These are phyloP conservation scores for Lepidopterella palustris DNA, from an alignment of 495 filamentous ascomycete genomes.

Conservation along the genomic window DNA sequence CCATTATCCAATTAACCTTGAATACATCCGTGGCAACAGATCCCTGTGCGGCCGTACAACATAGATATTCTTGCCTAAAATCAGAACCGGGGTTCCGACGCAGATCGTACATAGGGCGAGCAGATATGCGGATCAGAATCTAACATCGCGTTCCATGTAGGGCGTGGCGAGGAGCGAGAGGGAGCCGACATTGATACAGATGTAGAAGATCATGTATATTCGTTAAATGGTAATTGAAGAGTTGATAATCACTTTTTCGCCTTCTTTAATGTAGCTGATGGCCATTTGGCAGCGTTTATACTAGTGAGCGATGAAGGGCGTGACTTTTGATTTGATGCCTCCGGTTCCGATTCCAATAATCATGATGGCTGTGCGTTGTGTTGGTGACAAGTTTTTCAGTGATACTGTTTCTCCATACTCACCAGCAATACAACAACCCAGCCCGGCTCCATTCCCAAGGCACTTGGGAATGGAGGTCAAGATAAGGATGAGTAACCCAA, in stretches of 20 bases:
- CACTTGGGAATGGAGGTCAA: constrained; percentile 32
- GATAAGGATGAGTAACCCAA: constrained; percentile 39
- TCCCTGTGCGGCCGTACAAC: constrained; percentile 56
- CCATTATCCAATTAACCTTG: constrained; percentile 54
- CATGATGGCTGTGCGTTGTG: constrained; percentile 33
- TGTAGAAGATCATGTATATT: constrained; percentile 62
- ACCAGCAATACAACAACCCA: constrained; percentile 33
- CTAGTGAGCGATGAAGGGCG: constrained; percentile 58
- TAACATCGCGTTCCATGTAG: constrained; percentile 59
- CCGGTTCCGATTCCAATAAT: constrained; percentile 49
- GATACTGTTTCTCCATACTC: background rate
- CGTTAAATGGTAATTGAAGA: constrained; percentile 67
- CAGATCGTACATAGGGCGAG: constrained; percentile 59
- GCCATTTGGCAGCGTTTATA: constrained; percentile 58
- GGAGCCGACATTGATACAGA: constrained; percentile 70
- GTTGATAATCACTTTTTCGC: constrained; percentile 70
- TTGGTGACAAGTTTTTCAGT: background rate
- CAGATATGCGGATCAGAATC: constrained; percentile 70
- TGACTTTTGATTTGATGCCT: constrained; percentile 9
- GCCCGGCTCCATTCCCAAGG: constrained; percentile 30
- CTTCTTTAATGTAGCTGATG: constrained; percentile 48
- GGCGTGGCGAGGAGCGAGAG: constrained; percentile 58
- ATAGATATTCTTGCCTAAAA: constrained; percentile 53
- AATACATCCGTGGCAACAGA: constrained; percentile 57
- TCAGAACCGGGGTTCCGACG: constrained; percentile 46